A percentile compares a stretch with the other conserved stretches of the same genome.
These are phyloP conservation scores for Ophiostoma sp. DNA, from an alignment of 2,329 filamentous ascomycete species.

Conservation along the genomic window DNA sequence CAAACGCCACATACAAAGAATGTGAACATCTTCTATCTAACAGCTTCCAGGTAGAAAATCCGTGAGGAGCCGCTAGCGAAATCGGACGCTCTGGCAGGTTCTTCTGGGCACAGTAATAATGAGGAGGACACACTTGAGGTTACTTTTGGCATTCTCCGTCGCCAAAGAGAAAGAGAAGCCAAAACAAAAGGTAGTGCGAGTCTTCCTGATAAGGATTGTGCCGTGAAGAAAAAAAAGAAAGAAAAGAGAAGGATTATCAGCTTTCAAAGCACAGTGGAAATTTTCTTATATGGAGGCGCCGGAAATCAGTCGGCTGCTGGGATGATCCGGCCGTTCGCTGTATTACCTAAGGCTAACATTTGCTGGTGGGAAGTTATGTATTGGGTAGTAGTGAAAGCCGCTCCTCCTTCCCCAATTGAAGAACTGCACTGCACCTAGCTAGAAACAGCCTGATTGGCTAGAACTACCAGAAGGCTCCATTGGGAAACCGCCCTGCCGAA, in stretches of 20 bases:
- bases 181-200: conserved; percentile 25
- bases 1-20: background rate
- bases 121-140: conserved; percentile 77
- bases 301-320: conserved; percentile 7
- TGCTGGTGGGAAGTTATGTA: background rate
- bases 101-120: conserved; percentile 85
- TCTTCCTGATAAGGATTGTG: conserved; percentile 80
- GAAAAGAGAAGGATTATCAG: conserved; percentile 23
- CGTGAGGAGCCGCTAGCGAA: conserved; percentile 91
- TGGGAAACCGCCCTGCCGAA: conserved; percentile 14
- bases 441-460: background rate
- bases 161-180: background rate
- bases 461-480: background rate
- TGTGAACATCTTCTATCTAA: conserved; percentile 31
- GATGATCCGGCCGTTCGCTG: conserved; percentile 21
- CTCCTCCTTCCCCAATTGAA: conserved; percentile 10
- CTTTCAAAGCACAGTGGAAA: background rate
- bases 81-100: conserved; percentile 67
- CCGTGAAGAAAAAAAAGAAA: conserved; percentile 43
- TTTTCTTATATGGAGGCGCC: conserved; percentile 13
- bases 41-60: conserved; percentile 28
- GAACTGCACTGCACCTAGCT: background rate
- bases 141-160: conserved; percentile 18
- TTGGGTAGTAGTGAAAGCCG: background rate
- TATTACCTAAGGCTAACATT: background rate